Base-by-base conservation (phyloP, 1,139 yeast species). In the Pichia norvegensis region DNA sequence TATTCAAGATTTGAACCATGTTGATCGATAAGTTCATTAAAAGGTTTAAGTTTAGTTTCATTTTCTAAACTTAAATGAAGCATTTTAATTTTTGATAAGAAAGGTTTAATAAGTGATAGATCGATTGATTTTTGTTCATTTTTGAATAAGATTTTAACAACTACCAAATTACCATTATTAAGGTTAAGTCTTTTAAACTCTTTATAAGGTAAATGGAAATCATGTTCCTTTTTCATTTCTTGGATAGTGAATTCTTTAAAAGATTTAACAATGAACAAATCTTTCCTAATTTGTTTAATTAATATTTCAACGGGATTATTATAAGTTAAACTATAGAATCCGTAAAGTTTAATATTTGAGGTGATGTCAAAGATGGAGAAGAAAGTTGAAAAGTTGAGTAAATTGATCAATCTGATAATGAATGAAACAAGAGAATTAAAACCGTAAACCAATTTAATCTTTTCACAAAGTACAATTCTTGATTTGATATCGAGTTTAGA, bases 211-310 rank as follows among this genome's bases (percentile, higher is more conserved):
- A 58, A 52, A 51, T 58, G 62, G 44, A 58, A 58, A 46, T 58
- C 62, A 45, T 57, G 62, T 42, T 58, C 61, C 33, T 51, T 54
- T 44, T 58, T 58, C 61, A 58, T 56, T 46, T 58, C 62, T 40
- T 57, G 59, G n/a, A 52, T 51, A 4, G 61, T 57, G 35, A 55
- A 58, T 47, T 58, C 61, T 38, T 57, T 57, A 37, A 58, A 58
- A 20, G 62, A 58, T 44, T 58, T 58, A 22, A 58, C 58, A 36
- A 57, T 52, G 36, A 57, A 58, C 23, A 58, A 46, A 45, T 58
- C 61, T 43, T 57, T 55, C 44, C 61, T 52, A 29, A 58, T 57
- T 47, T 58, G 61, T 42, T 58, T 58, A 36, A 58, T 59, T 33
- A 58, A 46, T 13, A 58, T 57, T 46, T 58, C 62, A 13, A 57